phyloP scores from a whole-genome alignment of 2,329 filamentous ascomycete species.

The Cercospora janseana region DNA sequence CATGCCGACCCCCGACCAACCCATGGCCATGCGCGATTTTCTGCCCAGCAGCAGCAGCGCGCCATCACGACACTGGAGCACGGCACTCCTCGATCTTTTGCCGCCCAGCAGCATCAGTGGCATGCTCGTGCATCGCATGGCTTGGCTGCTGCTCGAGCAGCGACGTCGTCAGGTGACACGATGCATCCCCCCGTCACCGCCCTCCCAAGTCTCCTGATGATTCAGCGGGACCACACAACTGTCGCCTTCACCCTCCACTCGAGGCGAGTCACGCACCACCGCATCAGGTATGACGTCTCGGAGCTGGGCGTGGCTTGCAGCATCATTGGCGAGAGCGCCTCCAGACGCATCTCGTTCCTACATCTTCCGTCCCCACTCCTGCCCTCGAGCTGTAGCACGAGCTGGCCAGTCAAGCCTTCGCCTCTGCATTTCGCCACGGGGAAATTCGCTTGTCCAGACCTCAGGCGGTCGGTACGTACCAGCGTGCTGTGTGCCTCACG shows the following conservation, averaged over 20 bases:
- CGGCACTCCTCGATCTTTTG: not conserved
- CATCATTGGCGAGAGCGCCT: slow-evolving; percentile 4
- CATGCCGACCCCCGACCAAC: not conserved
- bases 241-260: not conserved
- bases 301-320: not conserved
- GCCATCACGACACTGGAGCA: not conserved
- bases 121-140: too few species aligned
- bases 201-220: too few species aligned
- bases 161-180: not conserved
- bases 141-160: not conserved
- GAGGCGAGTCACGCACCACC: not conserved
- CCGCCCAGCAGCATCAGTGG: too few species aligned
- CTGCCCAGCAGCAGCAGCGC: not conserved
- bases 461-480: slow-evolving; percentile 6
- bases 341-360: slow-evolving; percentile 2
- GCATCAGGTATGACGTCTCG: slow-evolving; percentile 8
- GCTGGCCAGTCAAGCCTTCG: not conserved
- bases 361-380: slow-evolving; percentile 17
- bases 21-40: not conserved
- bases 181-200: not conserved
- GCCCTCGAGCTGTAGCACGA: not conserved
- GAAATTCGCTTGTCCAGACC: not conserved
- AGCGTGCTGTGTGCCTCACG: not conserved
- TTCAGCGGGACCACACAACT: too few species aligned
- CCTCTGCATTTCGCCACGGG: not conserved